Conservation (phyloP, 1,284 basidiomycete genomes). For the Microstroma glucosiphilum region DNA sequence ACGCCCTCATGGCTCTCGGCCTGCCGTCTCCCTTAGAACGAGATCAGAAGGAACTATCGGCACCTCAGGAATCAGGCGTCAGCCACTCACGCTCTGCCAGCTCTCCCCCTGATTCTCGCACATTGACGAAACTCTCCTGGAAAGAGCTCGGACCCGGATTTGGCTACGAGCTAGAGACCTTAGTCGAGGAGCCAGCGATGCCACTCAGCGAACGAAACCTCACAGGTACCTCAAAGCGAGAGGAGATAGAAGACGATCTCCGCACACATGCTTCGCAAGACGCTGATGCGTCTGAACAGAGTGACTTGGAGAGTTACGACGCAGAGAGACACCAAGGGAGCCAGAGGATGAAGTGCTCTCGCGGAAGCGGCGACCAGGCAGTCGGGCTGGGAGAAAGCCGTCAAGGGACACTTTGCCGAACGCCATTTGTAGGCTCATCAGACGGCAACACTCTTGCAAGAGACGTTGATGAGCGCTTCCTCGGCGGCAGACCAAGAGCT, state of each 20-base stretch:
- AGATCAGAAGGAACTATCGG: not conserved
- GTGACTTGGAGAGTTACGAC: slow-evolving; percentile 58
- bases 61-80: not conserved
- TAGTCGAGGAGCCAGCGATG: not conserved
- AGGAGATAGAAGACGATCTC: slow-evolving; percentile 29
- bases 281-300: slow-evolving; percentile 27
- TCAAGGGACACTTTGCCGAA: slow-evolving; percentile 33
- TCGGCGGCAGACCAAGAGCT: slow-evolving; percentile 3
- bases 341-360: not conserved
- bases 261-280: slow-evolving; percentile 38
- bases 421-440: slow-evolving; percentile 28
- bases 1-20: slow-evolving; percentile 31
- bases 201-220: not conserved
- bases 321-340: not conserved
- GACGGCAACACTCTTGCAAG: not conserved
- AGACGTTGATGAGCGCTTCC: not conserved
- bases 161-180: slow-evolving; percentile 2
- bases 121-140: slow-evolving; percentile 14
- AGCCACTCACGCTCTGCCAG: not conserved
- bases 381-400: slow-evolving; percentile 16
- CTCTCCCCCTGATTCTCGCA: not conserved
- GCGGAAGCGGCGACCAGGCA: not conserved
- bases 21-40: slow-evolving; percentile 9
- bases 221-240: not conserved
- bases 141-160: slow-evolving; percentile 36